A percentile compares a stretch with the other conserved stretches of the same genome.
These are phyloP conservation scores for Bjerkandera adusta DNA, from an alignment of 1,284 basidiomycete genomes.

Conservation along the genomic window DNA sequence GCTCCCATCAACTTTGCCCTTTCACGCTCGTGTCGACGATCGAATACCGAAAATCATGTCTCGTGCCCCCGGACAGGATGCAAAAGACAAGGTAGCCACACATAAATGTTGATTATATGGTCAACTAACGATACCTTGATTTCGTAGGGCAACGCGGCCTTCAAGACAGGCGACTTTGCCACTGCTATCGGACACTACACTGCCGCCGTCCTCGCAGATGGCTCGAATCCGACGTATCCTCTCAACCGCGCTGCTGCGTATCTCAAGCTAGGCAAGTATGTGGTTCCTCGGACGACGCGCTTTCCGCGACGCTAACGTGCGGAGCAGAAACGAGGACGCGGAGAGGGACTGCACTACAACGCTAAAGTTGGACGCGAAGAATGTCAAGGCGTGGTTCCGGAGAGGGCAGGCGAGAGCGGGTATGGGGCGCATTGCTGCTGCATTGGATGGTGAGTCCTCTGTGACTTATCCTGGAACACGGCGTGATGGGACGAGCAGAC, in stretches of 20 bases:
- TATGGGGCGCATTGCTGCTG: constrained; percentile 49
- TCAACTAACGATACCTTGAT: neutral
- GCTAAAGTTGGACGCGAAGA: constrained; percentile 48
- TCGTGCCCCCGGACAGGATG: constrained; percentile 4
- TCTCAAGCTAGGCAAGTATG: constrained; percentile 84
- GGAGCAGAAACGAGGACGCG: constrained; percentile 67
- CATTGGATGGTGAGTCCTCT: constrained; percentile 49
- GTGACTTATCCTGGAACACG: neutral
- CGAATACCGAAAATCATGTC: no score
- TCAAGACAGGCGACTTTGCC: constrained; percentile 51
- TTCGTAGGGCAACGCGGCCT: constrained; percentile 55
- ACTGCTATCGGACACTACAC: constrained; percentile 69
- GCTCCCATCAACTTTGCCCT: no score
- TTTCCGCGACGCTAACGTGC: constrained; percentile 14
- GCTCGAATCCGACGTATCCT: constrained; percentile 61
- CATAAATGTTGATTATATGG: neutral
- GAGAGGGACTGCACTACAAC: constrained; percentile 69
- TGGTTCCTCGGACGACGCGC: constrained; percentile 20
- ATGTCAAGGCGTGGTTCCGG: constrained; percentile 72
- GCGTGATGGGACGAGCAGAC: constrained; percentile 39
- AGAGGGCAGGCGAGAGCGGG: constrained; percentile 64
- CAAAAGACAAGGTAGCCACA: constrained; percentile 10
- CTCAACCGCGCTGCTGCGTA: constrained; percentile 83
- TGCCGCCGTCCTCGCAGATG: constrained; percentile 65
- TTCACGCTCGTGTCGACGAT: no score